Base-by-base conservation (phyloP, 2,329 filamentous ascomycete species). In the Cryphonectria radicalis region DNA sequence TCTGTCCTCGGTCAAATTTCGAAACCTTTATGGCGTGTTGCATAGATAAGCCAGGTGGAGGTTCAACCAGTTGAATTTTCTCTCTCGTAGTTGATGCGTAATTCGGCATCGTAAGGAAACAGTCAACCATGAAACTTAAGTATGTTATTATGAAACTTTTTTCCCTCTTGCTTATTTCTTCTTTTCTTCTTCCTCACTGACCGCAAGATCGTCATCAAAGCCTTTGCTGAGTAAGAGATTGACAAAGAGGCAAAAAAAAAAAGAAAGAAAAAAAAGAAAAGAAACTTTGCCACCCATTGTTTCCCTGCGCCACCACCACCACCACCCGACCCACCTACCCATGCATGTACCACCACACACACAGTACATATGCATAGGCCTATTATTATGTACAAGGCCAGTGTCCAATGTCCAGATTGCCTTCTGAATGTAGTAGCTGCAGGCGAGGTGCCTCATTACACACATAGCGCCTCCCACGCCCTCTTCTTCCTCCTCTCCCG, bases 1-100 rank as follows among this genome's bases (percentile, higher is more conserved):
- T 50, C 19, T 22, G 1, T n/a, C 46, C 70, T 72, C 70, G 70
- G 63, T 63, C 28, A 62, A 57, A 53, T 60, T 67, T 53, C 46
- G 57, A 50, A n/a, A 63, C 55, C 19, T 57, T 65, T 22, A 50
- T 68, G 60, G 66, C 53, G 3, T 68, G 60, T 71, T 65, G 40
- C 59, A 53, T 8, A 65, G 69, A 71, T 71, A 71, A 57, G 55
- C 55, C 55, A 57, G 55, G 5, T 17, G 6, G 10, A 64, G 60
- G 46, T 32, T 19, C 19, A 62, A 22, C 59, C 35, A 62, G 59
- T 35, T n/a, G 59, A 22, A 22, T 40, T 32, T 22, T 35, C 25
- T 37, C 50, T 28, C 28, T 57, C n/a, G 11, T 57, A 25, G 11
- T n/a, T 6, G 53, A 17, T 60, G 17, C 57, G 32, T 60, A 60